Evolutionary conservation across 2,329 filamentous ascomycete species (phyloP), one percentile per base, ranked within the genome.

Genomic region (Chrysosphaeria jannelii): DNA sequence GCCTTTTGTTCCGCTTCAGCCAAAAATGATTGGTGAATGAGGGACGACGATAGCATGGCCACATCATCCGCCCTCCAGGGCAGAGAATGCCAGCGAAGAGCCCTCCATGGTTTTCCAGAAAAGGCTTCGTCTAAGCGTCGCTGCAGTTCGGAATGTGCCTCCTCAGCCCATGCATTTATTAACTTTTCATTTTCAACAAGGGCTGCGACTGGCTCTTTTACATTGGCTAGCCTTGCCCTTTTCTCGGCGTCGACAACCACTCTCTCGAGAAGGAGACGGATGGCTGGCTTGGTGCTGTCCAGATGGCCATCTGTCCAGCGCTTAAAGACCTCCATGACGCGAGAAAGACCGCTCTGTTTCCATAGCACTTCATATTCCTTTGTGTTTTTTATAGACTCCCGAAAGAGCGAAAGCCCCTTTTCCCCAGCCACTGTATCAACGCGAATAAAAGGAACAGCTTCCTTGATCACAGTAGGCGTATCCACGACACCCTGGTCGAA

Each of bases 51-150:
- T 25, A 90, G 64, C 55, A 81, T 70, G 3, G 64, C 62, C 8
- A 91, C 75, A 35, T 91, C 81, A 38, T 93, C 81, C 13, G 85
- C 78, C 11, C 76, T 64, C 78, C 78, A 90, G 39, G 90, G 78
- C 0, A 93, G 55, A 40, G 89, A 89, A 70, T 76, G 91, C 79
- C 81, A 93, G 10, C 65, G 57, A 4, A 90, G 50, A 30, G 71
- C 68, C 13, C 62, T 58, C 81, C 81, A 91, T 19, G 64, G 53
- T 10, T 48, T 53, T n/a, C 71, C 64, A 0, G 57, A 50, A 34
- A 91, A 81, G 0, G 75, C 78, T 21, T 61, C 46, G 31, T 81
- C 69, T 2, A 91, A 58, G 33, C 78, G 59, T 23, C 69, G 57
- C 30, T 76, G 72, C 6, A 93, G 54, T 42, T 93, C 81, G 1